Evolutionary conservation across 2,329 filamentous ascomycete genomes (phyloP).

Genomic region (Emmonsiellopsis sp.): DNA sequence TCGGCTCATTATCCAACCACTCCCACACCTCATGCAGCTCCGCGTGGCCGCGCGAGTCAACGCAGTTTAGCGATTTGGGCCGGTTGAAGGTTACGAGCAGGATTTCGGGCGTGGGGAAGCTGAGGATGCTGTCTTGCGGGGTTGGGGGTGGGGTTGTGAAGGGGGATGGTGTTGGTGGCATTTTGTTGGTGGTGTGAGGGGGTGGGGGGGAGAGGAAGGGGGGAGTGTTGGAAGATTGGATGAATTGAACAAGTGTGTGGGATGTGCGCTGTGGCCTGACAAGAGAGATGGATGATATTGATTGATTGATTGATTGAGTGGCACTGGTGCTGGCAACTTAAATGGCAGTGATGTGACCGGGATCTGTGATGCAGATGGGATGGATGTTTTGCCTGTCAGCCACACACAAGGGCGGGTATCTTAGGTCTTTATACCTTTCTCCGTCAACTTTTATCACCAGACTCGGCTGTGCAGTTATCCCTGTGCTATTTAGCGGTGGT

Average conservation of each 20-base stretch:
- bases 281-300: not conserved
- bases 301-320: not conserved
- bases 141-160: slow-evolving; percentile 24
- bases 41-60: slow-evolving; percentile 32
- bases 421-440: too few species aligned
- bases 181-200: not conserved
- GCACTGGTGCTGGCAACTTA: too few species aligned
- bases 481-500: too few species aligned
- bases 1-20: slow-evolving; percentile 38
- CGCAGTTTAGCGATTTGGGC: slow-evolving; percentile 36
- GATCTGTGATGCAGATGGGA: too few species aligned
- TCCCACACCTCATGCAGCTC: slow-evolving; percentile 36
- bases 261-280: too few species aligned
- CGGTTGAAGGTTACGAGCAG: slow-evolving; percentile 41
- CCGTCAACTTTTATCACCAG: too few species aligned
- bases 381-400: too few species aligned
- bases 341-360: too few species aligned
- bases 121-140: slow-evolving; percentile 24
- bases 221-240: not conserved
- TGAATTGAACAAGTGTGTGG: not conserved
- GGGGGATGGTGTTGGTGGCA: slow-evolving; percentile 8
- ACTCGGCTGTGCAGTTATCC: too few species aligned
- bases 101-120: slow-evolving; percentile 37
- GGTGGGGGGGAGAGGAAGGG: not conserved
- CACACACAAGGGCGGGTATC: too few species aligned